These are phyloP conservation scores for Astrothelium subdiscretum DNA, from an alignment of 495 filamentous ascomycete genomes.

Conservation along the genomic window DNA sequence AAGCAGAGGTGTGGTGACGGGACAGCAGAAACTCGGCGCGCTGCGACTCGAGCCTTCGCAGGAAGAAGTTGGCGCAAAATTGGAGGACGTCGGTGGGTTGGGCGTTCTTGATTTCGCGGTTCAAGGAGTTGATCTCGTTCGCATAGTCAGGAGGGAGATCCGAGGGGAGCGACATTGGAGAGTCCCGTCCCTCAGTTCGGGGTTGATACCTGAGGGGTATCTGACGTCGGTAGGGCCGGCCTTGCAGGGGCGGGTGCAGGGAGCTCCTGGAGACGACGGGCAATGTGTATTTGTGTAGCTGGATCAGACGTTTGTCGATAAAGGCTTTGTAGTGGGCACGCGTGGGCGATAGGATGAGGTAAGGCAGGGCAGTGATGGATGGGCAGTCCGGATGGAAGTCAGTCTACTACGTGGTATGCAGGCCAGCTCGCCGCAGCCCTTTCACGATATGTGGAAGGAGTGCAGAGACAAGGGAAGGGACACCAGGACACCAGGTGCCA, in stretches of 20 bases:
- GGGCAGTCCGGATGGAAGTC: too few species aligned
- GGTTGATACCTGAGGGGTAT: constrained; percentile 1
- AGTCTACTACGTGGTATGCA: too few species aligned
- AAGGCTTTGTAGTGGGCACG: neutral
- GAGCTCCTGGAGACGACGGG: neutral
- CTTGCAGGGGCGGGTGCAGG: neutral
- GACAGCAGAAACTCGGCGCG: constrained; percentile 41
- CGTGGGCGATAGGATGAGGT: neutral
- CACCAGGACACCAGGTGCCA: too few species aligned
- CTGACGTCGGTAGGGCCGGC: neutral
- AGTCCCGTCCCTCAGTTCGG: neutral
- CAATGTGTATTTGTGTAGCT: neutral
- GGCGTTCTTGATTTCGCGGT: constrained; percentile 40
- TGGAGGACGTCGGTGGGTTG: constrained; percentile 50
- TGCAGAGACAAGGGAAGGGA: neutral
- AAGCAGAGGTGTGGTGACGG: constrained; percentile 29
- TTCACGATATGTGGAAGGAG: neutral
- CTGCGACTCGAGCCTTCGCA: constrained; percentile 47
- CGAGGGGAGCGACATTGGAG: constrained; percentile 33
- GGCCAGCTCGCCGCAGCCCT: neutral
- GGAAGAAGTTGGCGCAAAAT: constrained; percentile 58
- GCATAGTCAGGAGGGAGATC: constrained; percentile 37
- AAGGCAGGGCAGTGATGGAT: neutral
- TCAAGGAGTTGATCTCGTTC: constrained; percentile 48
- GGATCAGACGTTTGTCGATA: neutral